Conservation (phyloP, 257 asterid species). For the Lavandula angustifolia region DNA sequence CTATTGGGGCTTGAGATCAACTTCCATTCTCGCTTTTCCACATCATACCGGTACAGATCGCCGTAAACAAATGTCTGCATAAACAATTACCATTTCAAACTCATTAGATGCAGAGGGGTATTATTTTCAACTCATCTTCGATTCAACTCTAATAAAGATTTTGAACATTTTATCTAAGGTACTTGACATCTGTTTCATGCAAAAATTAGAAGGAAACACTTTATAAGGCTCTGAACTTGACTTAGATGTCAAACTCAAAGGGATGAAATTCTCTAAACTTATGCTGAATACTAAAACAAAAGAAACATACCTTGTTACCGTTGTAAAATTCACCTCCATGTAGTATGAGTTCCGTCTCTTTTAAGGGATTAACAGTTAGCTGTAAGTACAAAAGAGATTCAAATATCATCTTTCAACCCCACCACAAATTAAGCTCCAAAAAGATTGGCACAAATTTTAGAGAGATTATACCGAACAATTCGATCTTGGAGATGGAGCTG, state of each 20-base stretch:
- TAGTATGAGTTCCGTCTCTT: constrained; percentile 81
- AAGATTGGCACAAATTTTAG: background rate
- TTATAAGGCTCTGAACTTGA: constrained; percentile 2
- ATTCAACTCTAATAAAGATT: background rate
- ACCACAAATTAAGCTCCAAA: constrained; percentile 15
- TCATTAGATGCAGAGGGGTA: constrained; percentile 13
- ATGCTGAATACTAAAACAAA: background rate
- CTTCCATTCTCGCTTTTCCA: constrained; percentile 94
- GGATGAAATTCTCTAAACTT: background rate
- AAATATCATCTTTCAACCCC: constrained; percentile 19
- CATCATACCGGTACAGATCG: constrained; percentile 82
- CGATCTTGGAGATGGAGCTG: constrained; percentile 96
- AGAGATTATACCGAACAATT: constrained; percentile 79
- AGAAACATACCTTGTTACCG: constrained; percentile 72
- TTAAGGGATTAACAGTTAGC: constrained; percentile 85
- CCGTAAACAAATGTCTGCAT: constrained; percentile 96
- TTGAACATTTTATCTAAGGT: background rate
- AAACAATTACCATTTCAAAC: constrained; percentile 23
- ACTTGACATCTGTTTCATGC: background rate
- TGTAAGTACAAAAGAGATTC: constrained; percentile 32
- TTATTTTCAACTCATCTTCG: background rate
- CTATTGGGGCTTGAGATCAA: constrained; percentile 90
- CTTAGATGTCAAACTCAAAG: constrained; percentile 5
- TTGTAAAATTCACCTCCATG: constrained; percentile 99
- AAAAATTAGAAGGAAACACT: background rate